A percentile compares a stretch with the other conserved stretches of the same genome.
Conservation (phyloP, 2,329 filamentous ascomycete genomes). For the Fusarium continuum region DNA sequence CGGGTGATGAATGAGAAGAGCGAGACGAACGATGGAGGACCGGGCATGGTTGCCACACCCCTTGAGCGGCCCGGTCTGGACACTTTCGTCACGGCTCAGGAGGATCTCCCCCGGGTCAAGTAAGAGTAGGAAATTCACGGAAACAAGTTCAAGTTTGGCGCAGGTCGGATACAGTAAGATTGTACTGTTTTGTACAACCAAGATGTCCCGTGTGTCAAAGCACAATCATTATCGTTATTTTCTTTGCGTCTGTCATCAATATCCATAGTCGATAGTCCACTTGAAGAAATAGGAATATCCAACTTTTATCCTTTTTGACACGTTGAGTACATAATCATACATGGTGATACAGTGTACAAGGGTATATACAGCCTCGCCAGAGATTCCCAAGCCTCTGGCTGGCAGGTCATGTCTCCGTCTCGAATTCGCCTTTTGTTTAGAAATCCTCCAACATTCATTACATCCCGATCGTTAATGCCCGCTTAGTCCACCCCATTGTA, state of each 20-base stretch:
- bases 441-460: neutral
- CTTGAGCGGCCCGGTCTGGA: slow-evolving; percentile 56
- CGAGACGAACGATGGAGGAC: slow-evolving; percentile 5
- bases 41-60: neutral
- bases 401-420: slow-evolving; percentile 4
- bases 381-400: slow-evolving; percentile 29
- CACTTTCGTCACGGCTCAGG: slow-evolving; percentile 64
- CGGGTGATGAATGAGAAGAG: neutral
- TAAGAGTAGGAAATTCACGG: slow-evolving; percentile 15
- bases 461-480: neutral
- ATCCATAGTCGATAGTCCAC: slow-evolving; percentile 7
- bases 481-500: slow-evolving; percentile 70
- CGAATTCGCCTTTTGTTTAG: neutral
- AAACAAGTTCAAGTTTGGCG: slow-evolving; percentile 14
- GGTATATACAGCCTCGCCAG: slow-evolving; percentile 45
- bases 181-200: slow-evolving; percentile 23
- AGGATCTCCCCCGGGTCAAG: slow-evolving; percentile 51
- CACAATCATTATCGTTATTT: slow-evolving; percentile 23
- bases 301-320: slow-evolving; percentile 17
- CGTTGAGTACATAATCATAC: slow-evolving; percentile 42
- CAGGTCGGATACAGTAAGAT: slow-evolving; percentile 22
- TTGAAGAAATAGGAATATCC: slow-evolving; percentile 6
- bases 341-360: slow-evolving; percentile 45
- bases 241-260: slow-evolving; percentile 15
- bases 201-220: slow-evolving; percentile 24